Base-by-base conservation (phyloP, 352 stramenopile species). In the Pythium plurisporium region DNA sequence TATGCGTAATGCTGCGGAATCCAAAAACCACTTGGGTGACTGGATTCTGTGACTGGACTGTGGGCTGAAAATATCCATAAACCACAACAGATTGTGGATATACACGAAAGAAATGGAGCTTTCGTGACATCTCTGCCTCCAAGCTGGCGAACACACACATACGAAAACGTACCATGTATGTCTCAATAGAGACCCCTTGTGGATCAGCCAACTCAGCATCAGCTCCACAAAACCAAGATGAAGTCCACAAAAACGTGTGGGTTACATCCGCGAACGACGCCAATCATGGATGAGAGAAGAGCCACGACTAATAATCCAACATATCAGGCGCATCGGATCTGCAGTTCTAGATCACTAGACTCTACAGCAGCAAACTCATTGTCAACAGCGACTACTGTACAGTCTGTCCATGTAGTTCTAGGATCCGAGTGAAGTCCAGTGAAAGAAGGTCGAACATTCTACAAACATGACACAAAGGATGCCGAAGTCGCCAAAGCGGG, bases 21-120 rank as follows among this genome's bases (percentile, higher is more conserved):
- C 31, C 40, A 61, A 61, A 54, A 61, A 61, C 53, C 53, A 61
- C 53, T 44, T 2, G 12, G 7, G 19, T 11, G 19, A 23, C 9
- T 7, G 19, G 31, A 26, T 4, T 23, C 25, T 44, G 31, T 17
- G 3, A n/a, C 30, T 10, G n/a, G 23, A 19, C 20, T n/a, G 5
- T 8, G 20, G 9, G 10, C 22, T 7, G 38, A n/a, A 37, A 56
- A 45, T 33, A 56, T 52, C n/a, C 44, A 66, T 61, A 66, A 66
- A 66, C 59, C 59, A 66, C 45, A n/a, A 4, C 17, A n/a, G 22
- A 22, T 40, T 45, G 22, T 45, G 27, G 25, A 45, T 36, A 23
- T 29, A 34, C 34, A 42, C 55, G 14, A 49, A 55, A 23, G 15
- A 55, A 46, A 23, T 9, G 20, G n/a, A 17, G 31, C 12, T 33